Conservation (phyloP, 176 grass and related monocot genomes). For the Melocanna baccifera region DNA sequence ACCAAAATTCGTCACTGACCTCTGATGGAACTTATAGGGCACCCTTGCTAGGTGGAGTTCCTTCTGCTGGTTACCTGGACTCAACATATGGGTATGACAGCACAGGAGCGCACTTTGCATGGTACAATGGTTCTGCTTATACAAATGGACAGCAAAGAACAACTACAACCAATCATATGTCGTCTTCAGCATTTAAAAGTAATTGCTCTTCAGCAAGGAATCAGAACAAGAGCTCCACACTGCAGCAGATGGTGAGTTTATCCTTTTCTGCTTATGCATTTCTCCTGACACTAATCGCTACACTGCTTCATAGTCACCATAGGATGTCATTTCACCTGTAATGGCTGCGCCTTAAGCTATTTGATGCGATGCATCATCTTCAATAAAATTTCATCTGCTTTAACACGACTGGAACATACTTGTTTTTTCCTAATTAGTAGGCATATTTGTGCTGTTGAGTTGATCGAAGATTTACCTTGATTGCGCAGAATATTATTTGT, state of each 20-base stretch:
- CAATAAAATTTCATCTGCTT: background rate
- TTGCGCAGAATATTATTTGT: background rate
- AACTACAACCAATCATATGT: constrained; percentile 41
- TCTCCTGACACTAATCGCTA: background rate
- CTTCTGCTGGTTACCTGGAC: constrained; percentile 53
- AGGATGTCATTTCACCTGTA: background rate
- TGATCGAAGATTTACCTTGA: background rate
- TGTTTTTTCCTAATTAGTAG: background rate
- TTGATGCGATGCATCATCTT: background rate
- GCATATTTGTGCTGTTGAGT: background rate
- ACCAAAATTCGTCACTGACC: constrained; percentile 65
- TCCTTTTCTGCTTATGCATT: background rate
- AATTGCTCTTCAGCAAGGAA: constrained; percentile 49
- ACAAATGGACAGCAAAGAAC: constrained; percentile 63
- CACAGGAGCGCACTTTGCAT: constrained; percentile 57
- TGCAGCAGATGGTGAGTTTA: constrained; percentile 48
- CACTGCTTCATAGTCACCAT: background rate
- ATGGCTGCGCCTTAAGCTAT: background rate
- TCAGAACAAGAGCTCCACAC: constrained; percentile 56
- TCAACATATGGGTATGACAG: constrained; percentile 55
- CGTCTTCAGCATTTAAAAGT: constrained; percentile 37
- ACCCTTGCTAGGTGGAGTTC: constrained; percentile 59
- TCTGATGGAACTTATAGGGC: constrained; percentile 62
- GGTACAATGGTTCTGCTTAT: constrained; percentile 75
- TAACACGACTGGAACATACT: background rate